Base-by-base conservation (phyloP, 2,329 filamentous ascomycete genomes). In the Davidsoniella virescens region DNA sequence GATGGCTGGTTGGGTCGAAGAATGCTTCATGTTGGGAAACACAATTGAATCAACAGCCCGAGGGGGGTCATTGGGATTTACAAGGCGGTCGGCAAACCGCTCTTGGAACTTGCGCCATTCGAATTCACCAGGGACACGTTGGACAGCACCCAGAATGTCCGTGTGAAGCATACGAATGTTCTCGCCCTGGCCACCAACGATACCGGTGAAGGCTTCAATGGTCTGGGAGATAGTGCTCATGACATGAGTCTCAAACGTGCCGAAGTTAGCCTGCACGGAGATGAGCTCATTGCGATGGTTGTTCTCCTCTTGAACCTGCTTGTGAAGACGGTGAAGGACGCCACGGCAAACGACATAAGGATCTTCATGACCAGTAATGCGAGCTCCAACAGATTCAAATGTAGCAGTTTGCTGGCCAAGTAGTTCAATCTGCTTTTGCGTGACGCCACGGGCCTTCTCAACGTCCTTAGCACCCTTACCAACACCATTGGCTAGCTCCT, bases 371-470 rank as follows among this genome's bases (percentile, higher is more conserved):
- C 85, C 76, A 41, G 76, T 75, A 58, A 90, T 68, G 60, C 77
- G 83, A 54, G 80, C 84, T 38, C 82, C 80, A 2, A 76, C 73
- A 1, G 87, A 82, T 57, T 93, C 87, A 59, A 81, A 93, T 2
- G 76, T 68, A 8, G 88, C 87, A 0, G 87, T 79, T 59, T 94
- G 80, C 67, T 92, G 84, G 38, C 86, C 88, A 1, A 98, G 79
- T 20, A 94, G 75, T 68, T 98, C 90, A 55, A 98, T 94, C 58
- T 95, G 87, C 70, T 94, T 95, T 69, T 98, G 90, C 0, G 90
- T 95, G 5, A 68, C 70, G 58, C 80, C 78, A 54, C 90, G 84
- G 7, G 86, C 80, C 70, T 94, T 95, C 55, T 94, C 87, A 18
- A 98, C 87, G 47, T 86, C 79, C 69, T 96, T 98, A 57, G 84